A percentile compares a stretch with the other conserved stretches of the same genome.
These are phyloP conservation scores for Deinandra increscens DNA, from an alignment of 129 eudicot species.

Conservation along the genomic window DNA sequence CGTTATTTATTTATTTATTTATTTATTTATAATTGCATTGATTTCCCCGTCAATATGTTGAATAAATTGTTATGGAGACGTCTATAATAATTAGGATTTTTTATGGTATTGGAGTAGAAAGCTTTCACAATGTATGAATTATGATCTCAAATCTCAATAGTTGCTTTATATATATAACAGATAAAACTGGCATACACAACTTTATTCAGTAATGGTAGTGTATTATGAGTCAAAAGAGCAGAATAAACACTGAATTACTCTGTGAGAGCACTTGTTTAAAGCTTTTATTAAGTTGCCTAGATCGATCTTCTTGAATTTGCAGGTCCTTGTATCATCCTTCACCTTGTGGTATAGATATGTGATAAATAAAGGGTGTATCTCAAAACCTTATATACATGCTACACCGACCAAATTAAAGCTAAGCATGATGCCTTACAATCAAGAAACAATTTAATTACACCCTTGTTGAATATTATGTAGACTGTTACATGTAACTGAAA, in stretches of 20 bases:
- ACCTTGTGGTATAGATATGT: not conserved
- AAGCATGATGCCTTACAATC: not conserved
- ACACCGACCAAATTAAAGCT: not conserved
- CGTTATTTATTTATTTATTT: too few species aligned
- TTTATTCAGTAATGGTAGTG: not conserved
- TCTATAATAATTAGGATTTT: not conserved
- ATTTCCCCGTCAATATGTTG: not conserved
- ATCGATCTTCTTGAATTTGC: not conserved
- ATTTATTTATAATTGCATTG: not conserved
- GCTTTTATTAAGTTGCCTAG: not conserved
- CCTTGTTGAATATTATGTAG: too few species aligned
- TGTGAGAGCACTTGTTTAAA: not conserved
- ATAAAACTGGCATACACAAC: not conserved
- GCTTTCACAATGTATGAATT: not conserved
- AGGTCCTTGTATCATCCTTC: not conserved
- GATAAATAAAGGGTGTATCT: not conserved
- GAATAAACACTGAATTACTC: not conserved
- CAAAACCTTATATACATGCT: not conserved
- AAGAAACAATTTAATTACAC: too few species aligned
- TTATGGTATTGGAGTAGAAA: not conserved
- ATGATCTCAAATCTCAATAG: not conserved
- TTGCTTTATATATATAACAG: not conserved
- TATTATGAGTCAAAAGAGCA: not conserved
- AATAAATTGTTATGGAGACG: not conserved
- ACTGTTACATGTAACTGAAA: not conserved